A percentile compares a stretch with the other conserved stretches of the same genome.
Evolutionary conservation across 1,139 yeast species (phyloP).

Genomic region (Blastobotrys arbuscula): DNA sequence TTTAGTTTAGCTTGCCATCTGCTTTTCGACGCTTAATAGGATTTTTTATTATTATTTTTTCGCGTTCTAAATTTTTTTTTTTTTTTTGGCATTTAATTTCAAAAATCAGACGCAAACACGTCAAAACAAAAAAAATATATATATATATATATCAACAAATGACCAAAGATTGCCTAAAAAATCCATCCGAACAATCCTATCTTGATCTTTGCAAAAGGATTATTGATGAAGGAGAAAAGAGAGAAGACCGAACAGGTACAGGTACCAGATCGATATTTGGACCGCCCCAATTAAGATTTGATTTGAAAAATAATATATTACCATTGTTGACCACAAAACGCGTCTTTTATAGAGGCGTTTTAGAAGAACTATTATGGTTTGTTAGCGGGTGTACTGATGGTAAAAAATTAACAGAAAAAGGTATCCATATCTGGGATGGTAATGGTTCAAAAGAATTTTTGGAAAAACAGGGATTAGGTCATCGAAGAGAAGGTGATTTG

Average conservation of each 20-base stretch:
- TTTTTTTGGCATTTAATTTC: not conserved
- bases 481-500: constrained; percentile 86
- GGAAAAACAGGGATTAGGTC: constrained; percentile 71
- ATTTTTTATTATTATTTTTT: not conserved
- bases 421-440: constrained; percentile 97
- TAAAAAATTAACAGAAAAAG: constrained; percentile 65
- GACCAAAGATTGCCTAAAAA: constrained; percentile 19
- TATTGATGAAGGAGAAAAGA: constrained; percentile 75
- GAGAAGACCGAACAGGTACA: constrained; percentile 96
- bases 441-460: constrained; percentile 93
- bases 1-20: no score
- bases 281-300: constrained; percentile 91
- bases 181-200: constrained; percentile 74
- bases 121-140: not conserved
- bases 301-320: constrained; percentile 61
- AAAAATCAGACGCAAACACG: not conserved
- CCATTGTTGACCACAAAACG: constrained; percentile 91
- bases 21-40: not conserved
- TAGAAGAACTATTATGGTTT: constrained; percentile 90
- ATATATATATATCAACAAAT: no score
- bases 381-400: constrained; percentile 88
- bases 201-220: constrained; percentile 74
- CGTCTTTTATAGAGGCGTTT: constrained; percentile 84
- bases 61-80: not conserved
- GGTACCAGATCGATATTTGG: constrained; percentile 89